Conservation (phyloP, 176 grass and related monocot genomes). For the maize (Zea mays) region Zm-B73-REFERENCE-NAM-5.0 NC_050101.1:137180501-137181000, state of each 20-base stretch:
- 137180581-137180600: slow-evolving; percentile 20
- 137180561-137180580: slow-evolving; percentile 11
- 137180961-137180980: slow-evolving; percentile 20
- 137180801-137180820: slow-evolving; percentile 4
- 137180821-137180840: slow-evolving; percentile 8
- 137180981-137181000: slow-evolving; percentile 78
- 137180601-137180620: background rate
- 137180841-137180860: slow-evolving; percentile 26
- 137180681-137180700: background rate
- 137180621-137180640: slow-evolving; percentile 17
- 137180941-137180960: background rate
- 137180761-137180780: slow-evolving; percentile 5
- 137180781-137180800: background rate
- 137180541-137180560: slow-evolving; percentile 13
- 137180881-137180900: slow-evolving; percentile 26
- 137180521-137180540: background rate
- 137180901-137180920: background rate
- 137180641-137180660: background rate
- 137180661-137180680: slow-evolving; percentile 12
- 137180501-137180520: background rate
- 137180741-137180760: slow-evolving; percentile 7
- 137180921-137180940: slow-evolving; percentile 15
- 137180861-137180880: slow-evolving; percentile 28
- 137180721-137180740: background rate
- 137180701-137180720: background rate